Evolutionary conservation across 2,329 filamentous ascomycete species (phyloP).

Genomic region (Lecanosticta acicola): DNA sequence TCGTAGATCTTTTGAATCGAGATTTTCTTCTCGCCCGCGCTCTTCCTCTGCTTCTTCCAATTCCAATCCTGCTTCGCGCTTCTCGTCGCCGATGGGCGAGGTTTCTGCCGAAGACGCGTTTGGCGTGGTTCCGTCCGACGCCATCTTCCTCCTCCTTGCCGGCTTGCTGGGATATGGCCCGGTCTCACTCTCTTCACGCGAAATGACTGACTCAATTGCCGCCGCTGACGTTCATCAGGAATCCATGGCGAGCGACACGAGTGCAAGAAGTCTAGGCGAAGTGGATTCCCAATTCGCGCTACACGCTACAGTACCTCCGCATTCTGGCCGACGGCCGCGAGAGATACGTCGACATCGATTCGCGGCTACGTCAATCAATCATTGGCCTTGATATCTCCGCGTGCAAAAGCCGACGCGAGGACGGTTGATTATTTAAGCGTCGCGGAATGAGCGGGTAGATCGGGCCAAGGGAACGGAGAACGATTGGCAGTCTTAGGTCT

Average conservation of each 20-base stretch:
- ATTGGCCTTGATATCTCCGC: no score
- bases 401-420: no score
- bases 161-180: no score
- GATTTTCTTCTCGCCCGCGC: slow-evolving; percentile 39
- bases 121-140: slow-evolving; percentile 7
- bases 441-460: not conserved
- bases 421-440: not conserved
- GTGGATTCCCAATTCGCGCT: no score
- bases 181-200: not conserved
- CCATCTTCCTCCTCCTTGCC: not conserved
- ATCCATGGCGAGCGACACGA: no score
- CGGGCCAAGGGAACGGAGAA: not conserved
- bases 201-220: not conserved
- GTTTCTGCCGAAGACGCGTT: slow-evolving; percentile 8
- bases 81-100: not conserved
- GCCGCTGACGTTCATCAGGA: no score
- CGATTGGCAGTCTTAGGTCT: no score
- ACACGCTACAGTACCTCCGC: no score
- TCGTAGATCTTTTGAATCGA: slow-evolving; percentile 16
- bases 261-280: no score
- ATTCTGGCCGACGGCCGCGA: no score
- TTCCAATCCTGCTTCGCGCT: not conserved
- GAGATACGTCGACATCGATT: no score
- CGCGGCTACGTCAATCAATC: no score
- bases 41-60: slow-evolving; percentile 6